Percentiles rank a stretch among this genome's conserved stretches.
These are phyloP conservation scores for Coniosporium apollinis DNA, from an alignment of 495 filamentous ascomycete species.

Conservation along the genomic window DNA sequence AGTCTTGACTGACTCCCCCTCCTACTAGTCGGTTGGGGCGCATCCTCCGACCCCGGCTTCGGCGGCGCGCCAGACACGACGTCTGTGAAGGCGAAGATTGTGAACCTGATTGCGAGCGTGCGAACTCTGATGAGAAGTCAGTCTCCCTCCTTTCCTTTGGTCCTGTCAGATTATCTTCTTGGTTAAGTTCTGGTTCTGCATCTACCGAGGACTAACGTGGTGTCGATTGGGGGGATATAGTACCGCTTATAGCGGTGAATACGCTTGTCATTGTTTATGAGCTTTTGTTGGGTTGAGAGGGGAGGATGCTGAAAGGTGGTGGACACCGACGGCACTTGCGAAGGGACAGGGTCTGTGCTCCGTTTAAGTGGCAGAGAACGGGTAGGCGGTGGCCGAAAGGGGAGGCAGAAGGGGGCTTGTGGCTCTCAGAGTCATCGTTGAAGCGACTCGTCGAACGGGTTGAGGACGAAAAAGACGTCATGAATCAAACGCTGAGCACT, in stretches of 20 bases:
- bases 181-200: slow-evolving; percentile 1
- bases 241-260: slow-evolving; percentile 88
- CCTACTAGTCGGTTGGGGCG: slow-evolving; percentile 65
- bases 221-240: slow-evolving; percentile 25
- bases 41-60: slow-evolving; percentile 51
- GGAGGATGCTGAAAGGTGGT: no score
- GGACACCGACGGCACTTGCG: no score
- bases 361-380: no score
- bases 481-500: no score
- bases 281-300: slow-evolving; percentile 60
- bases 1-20: not conserved
- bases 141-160: slow-evolving; percentile 21
- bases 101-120: slow-evolving; percentile 81
- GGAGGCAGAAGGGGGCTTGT: no score
- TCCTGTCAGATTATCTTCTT: not conserved
- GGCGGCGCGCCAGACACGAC: slow-evolving; percentile 50
- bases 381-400: no score
- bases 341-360: no score
- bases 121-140: slow-evolving; percentile 88
- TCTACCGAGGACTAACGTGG: not conserved
- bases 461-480: no score
- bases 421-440: no score
- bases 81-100: slow-evolving; percentile 71
- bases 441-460: no score
- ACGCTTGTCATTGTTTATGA: slow-evolving; percentile 80